Evolutionary conservation across 228 moss, liverwort and hornwort genomes (phyloP), one percentile per base, ranked within the genome.

Genomic region (Sphagnum magellanicum): DNA sequence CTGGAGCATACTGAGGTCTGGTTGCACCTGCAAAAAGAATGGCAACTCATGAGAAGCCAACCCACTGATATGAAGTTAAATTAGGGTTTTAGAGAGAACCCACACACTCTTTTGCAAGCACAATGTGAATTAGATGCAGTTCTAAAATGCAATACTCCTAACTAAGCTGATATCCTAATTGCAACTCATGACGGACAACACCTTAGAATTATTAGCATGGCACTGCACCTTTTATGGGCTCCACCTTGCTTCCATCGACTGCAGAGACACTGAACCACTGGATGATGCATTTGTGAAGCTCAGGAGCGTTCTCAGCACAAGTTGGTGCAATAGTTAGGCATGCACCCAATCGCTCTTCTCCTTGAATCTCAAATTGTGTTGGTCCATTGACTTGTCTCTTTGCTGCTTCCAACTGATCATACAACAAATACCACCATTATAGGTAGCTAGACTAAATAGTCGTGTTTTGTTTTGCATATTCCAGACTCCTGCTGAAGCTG

Each of bases 201-300:
- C 32, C 32, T 32, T 32, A 32, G 32, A 32, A 32, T 32, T 1
- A 32, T 32, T 32, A 32, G 32, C 32, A 32, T 32, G 32, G 32
- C 32, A 32, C 63, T 81, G 75, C 72, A 92, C 92, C 98, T 72
- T 87, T 90, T 58, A 98, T 92, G 67, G 90, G 79, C 65, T 88
- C 84, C 50, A 76, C 80, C 65, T 77, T 84, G 72, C 87, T 82
- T 72, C 90, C 94, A 75, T 92, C 94, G 66, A 32, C 83, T 53
- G 74, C 75, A 76, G 86, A 75, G 64, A 98, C 77, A 65, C 89
- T 88, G 65, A 90, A 82, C 98, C 98, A 98, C 64, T 98, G 94
- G 60, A 94, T 71, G 73, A 59, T 76, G 76, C 90, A 98, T 51
- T 71, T 78, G 49, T 81, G 74, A 51, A 94, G 71, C 70, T 98